Base-by-base conservation (phyloP, 169 alveolate species). In the Plasmodium yoelii region DNA sequence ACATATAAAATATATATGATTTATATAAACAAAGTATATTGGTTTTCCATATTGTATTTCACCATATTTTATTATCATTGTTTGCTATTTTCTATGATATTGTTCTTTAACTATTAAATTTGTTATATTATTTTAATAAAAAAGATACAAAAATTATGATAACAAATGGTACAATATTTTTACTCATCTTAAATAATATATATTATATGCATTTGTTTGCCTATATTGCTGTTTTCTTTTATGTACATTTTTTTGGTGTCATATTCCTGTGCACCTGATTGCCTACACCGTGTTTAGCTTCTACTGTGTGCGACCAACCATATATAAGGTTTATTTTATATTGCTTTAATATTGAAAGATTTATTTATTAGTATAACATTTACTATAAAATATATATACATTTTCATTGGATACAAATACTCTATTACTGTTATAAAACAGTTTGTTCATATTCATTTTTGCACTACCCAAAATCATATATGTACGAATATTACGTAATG, bases 231-330 rank as follows among this genome's bases (percentile, higher is more conserved):
- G 7, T 70, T 73, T 56, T 73, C 60, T 73, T 73, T 73, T 74
- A 60, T 59, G 60, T n/a, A 47, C 42, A 24, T 22, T 68, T 49
- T 3, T 55, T 12, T 22, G 24, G 22, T 60, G 47, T 42, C 61
- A 42, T 68, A n/a, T 47, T 55, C 28, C 47, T 63, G 77, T 77
- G 88, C 88, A 77, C 88, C 88, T 47, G 68, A 59, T 77, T 77
- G 88, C 88, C 88, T 77, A 63, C 69, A 73, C 60, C 51, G 57
- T 57, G 53, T 13, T 53, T 44, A 34, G 24, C 13, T 26, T 61
- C 68, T 63, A 28, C 57, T 34, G 68, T 57, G 68, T 15, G 87
- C 71, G 87, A 57, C 10, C 34, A 26, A 46, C 34, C 44, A 42
- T 13, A 71, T 26, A 22, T 49, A 73, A 64, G 87, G 53, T 61